These are phyloP conservation scores for Trametes maxima DNA, from an alignment of 768 basidiomycete genomes.

Conservation along the genomic window DNA sequence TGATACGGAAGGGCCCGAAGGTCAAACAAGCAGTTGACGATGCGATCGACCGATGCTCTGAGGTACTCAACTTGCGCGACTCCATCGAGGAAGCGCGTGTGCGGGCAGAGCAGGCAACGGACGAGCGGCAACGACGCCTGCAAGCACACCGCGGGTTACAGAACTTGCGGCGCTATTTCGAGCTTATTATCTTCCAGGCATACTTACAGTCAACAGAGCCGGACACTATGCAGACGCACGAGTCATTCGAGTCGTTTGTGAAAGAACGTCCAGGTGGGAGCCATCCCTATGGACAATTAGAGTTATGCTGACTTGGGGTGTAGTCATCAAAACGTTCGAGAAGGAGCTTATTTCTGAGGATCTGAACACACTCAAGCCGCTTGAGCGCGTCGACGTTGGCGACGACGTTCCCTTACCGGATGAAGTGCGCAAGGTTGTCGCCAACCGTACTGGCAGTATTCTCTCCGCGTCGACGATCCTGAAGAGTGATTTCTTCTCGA, in stretches of 20 bases:
- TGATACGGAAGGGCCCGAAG: constrained; percentile 81
- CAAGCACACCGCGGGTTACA: constrained; percentile 75
- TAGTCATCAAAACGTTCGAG: constrained; percentile 94
- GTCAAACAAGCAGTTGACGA: constrained; percentile 88
- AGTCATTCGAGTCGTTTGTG: constrained; percentile 82
- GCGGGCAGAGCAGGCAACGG: constrained; percentile 75
- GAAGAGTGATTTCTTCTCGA: constrained; percentile 94
- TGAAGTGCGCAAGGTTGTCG: constrained; percentile 86
- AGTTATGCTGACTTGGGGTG: neutral
- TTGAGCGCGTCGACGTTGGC: constrained; percentile 68
- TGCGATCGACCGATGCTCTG: constrained; percentile 83
- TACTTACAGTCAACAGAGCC: constrained; percentile 82
- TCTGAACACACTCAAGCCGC: constrained; percentile 75
- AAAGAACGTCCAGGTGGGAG: constrained; percentile 76
- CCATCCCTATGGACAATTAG: constrained; percentile 60
- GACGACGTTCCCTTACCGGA: constrained; percentile 83
- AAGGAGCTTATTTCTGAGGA: constrained; percentile 85
- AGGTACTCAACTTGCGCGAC: constrained; percentile 84
- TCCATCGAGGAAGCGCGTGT: constrained; percentile 82
- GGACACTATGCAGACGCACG: constrained; percentile 75
- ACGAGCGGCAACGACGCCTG: constrained; percentile 65
- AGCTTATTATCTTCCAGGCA: constrained; percentile 86
- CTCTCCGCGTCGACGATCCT: constrained; percentile 91
- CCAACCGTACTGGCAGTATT: constrained; percentile 81
- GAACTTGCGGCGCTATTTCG: constrained; percentile 83